Evolutionary conservation across 2,329 filamentous ascomycete genomes (phyloP).

Genomic region (Alternaria tenuissima): DNA sequence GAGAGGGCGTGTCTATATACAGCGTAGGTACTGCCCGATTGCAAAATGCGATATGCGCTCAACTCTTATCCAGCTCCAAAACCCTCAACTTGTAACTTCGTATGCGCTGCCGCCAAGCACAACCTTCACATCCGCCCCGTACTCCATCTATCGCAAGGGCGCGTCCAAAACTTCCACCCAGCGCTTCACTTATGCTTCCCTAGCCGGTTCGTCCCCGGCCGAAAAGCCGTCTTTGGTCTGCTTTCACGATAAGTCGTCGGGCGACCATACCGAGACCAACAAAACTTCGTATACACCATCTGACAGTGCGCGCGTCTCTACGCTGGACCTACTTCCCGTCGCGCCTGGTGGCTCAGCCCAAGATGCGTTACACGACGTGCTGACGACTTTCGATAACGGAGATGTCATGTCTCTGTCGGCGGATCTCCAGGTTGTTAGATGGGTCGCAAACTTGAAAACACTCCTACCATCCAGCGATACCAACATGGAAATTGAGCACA

Average conservation of each 20-base stretch:
- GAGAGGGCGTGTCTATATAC: slow-evolving; percentile 69
- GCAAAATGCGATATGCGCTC: slow-evolving; percentile 20
- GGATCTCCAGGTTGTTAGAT: slow-evolving; percentile 53
- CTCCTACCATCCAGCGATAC: slow-evolving; percentile 26
- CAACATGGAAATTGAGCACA: slow-evolving; percentile 41
- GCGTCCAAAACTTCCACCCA: slow-evolving; percentile 54
- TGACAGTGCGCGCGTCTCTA: slow-evolving; percentile 33
- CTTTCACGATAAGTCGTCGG: slow-evolving; percentile 60
- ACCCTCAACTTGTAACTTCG: slow-evolving; percentile 66
- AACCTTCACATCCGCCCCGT: slow-evolving; percentile 64
- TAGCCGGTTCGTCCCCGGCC: slow-evolving; percentile 55
- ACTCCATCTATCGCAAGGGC: slow-evolving; percentile 64
- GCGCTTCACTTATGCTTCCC: slow-evolving; percentile 65
- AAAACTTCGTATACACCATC: slow-evolving; percentile 44
- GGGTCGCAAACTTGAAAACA: slow-evolving; percentile 38
- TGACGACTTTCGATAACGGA: slow-evolving; percentile 68
- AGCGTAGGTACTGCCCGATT: slow-evolving; percentile 56
- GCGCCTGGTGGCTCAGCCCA: slow-evolving; percentile 24
- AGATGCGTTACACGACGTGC: slow-evolving; percentile 54
- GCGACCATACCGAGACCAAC: slow-evolving; percentile 45
- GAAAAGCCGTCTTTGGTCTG: slow-evolving; percentile 62
- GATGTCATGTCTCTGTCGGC: slow-evolving; percentile 68
- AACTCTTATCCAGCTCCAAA: slow-evolving; percentile 61
- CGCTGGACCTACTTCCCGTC: slow-evolving; percentile 46
- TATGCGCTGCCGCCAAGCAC: slow-evolving; percentile 69